Evolutionary conservation across 192 early-diverging fungal species (phyloP), one percentile per base, ranked within the genome.

Genomic region (Mortierella hygrophila): DNA sequence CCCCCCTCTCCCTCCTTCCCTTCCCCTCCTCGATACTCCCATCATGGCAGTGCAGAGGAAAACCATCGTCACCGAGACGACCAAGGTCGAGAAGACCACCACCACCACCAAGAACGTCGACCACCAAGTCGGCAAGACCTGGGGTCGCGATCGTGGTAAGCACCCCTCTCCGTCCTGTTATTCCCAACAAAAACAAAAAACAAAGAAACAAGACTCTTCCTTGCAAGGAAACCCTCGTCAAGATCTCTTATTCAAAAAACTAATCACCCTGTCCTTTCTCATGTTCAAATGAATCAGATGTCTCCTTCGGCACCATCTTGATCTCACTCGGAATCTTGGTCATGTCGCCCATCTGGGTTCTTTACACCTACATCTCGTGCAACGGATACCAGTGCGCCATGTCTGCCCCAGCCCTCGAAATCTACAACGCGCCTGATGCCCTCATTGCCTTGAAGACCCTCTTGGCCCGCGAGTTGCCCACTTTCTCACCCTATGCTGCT

Each of bases 71-170:
- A 75, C 68, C 26, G 75, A 86, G 32, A 44, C 63, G 40, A 78
- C 35, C 13, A 71, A 74, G 72, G 55, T 49, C 52, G 77, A 83
- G 26, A 44, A n/a, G n/a, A n/a, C 63, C 20, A 78, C 46, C 9
- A 71, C 72, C 41, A 69, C 78, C 52, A 74, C 78, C 23, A 79
- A 74, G 35, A 88, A 78, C 35, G 49, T 83, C 18, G 77, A 78
- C 41, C 88, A 91, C 63, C 94, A 95, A 88, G 91, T 88, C 37
- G 94, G 94, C 47, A 92, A 93, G 81, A 95, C 94, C 69, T 95
- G 94, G 94, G 94, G 94, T 55, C 91, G 94, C n/a, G 92, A 92
- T 63, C 87, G 92, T 87, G 94, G 93, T 94, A 87, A 77, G 49
- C 40, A 68, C 47, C 29, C 21, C 29, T 16, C 1, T 16, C 29